These are phyloP conservation scores for Helminthosporium solani DNA, from an alignment of 2,329 filamentous ascomycete species.

Conservation along the genomic window DNA sequence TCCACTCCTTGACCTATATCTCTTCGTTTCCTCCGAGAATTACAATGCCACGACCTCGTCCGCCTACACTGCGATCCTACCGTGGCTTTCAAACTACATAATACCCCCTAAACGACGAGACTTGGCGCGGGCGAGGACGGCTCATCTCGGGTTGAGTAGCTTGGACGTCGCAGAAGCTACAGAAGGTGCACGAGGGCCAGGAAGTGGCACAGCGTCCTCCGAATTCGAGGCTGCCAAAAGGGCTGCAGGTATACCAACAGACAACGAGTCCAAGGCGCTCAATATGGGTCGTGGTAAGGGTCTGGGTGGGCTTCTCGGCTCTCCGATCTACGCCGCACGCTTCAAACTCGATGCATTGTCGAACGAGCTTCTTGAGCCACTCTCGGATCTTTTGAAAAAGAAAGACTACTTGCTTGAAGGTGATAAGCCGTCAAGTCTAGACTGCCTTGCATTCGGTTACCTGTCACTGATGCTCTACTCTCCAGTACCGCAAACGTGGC, in stretches of 20 bases:
- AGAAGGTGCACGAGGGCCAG: slow-evolving; percentile 35
- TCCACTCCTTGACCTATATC: slow-evolving; percentile 77
- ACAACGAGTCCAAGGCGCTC: slow-evolving; percentile 43
- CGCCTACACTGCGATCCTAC: slow-evolving; percentile 75
- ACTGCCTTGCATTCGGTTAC: slow-evolving; percentile 81
- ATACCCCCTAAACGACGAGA: slow-evolving; percentile 72
- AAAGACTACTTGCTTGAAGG: slow-evolving; percentile 59
- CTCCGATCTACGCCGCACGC: slow-evolving; percentile 67
- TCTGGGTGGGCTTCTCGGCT: slow-evolving; percentile 61
- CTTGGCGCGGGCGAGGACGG: slow-evolving; percentile 67
- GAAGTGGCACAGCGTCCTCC: slow-evolving; percentile 31
- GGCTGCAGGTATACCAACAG: slow-evolving; percentile 37
- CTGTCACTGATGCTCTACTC: slow-evolving; percentile 70
- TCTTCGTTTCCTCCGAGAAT: slow-evolving; percentile 89
- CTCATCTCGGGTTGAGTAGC: slow-evolving; percentile 49
- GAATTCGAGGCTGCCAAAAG: slow-evolving; percentile 42
- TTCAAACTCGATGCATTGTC: slow-evolving; percentile 77
- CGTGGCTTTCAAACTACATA: slow-evolving; percentile 86
- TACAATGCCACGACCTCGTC: slow-evolving; percentile 76
- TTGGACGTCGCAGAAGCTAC: slow-evolving; percentile 48
- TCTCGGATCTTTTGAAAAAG: slow-evolving; percentile 62
- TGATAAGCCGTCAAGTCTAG: slow-evolving; percentile 61
- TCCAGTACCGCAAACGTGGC: slow-evolving; percentile 62
- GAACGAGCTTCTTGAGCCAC: slow-evolving; percentile 66
- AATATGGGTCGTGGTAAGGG: slow-evolving; percentile 58